Evolutionary conservation across 2,329 filamentous ascomycete species (phyloP).

Genomic region (Xylariomycetidae sp.): DNA sequence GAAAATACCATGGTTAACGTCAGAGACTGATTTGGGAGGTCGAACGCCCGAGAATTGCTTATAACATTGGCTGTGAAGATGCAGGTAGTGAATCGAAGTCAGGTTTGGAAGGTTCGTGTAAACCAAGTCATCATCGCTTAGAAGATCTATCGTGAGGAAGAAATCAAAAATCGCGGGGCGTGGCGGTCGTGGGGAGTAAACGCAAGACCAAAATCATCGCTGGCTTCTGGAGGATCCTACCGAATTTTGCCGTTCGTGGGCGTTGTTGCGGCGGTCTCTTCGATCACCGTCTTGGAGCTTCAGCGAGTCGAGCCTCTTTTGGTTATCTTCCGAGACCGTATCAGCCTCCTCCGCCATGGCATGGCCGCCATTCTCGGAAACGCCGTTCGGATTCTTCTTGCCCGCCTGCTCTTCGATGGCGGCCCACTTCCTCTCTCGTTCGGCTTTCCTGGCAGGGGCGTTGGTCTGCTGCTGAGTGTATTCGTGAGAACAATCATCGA

Average conservation of each 20-base stretch:
- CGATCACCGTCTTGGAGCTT: slow-evolving; percentile 81
- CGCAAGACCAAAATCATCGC: slow-evolving; percentile 32
- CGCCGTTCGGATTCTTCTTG: slow-evolving; percentile 50
- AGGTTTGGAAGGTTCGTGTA: slow-evolving; percentile 21
- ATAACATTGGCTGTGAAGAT: slow-evolving; percentile 9
- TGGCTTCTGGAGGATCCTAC: slow-evolving; percentile 49
- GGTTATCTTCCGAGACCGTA: slow-evolving; percentile 73
- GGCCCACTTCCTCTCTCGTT: slow-evolving; percentile 85
- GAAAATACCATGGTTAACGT: too few relatives aligned
- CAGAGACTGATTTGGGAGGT: too few relatives aligned
- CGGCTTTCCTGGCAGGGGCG: slow-evolving; percentile 76
- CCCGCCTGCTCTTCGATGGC: slow-evolving; percentile 76
- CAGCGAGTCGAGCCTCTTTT: slow-evolving; percentile 82
- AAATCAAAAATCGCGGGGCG: neutral
- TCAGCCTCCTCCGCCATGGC: slow-evolving; percentile 68
- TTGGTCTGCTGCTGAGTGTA: slow-evolving; percentile 96
- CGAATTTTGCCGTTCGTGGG: slow-evolving; percentile 58
- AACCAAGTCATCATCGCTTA: slow-evolving; percentile 22
- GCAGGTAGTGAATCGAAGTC: slow-evolving; percentile 19
- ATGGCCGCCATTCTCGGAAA: slow-evolving; percentile 27
- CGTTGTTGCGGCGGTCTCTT: slow-evolving; percentile 46
- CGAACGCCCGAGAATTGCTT: too few relatives aligned
- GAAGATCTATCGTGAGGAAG: slow-evolving; percentile 21
- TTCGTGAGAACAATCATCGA: slow-evolving; percentile 97
- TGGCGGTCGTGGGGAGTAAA: neutral